Evolutionary conservation across 371 early-diverging fungal species (phyloP).

Genomic region (Mortierella sp.): DNA sequence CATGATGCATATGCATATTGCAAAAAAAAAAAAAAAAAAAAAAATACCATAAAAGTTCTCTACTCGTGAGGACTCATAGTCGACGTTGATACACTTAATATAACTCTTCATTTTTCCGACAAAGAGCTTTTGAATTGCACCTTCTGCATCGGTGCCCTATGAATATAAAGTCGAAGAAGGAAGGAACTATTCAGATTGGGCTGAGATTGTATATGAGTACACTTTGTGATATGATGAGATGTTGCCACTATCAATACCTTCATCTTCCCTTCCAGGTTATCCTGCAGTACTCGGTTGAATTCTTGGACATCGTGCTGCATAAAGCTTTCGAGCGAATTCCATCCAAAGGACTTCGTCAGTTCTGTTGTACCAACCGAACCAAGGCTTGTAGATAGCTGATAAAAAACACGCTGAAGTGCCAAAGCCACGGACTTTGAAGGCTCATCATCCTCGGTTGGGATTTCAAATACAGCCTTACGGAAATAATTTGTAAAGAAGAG

Average conservation of each 20-base stretch:
- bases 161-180: background rate
- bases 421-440: slow-evolving; percentile 88
- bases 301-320: slow-evolving; percentile 99
- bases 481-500: slow-evolving; percentile 98
- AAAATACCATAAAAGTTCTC: slow-evolving; percentile 87
- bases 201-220: too few species aligned
- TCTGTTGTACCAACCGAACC: slow-evolving; percentile 91
- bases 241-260: slow-evolving; percentile 63
- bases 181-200: background rate
- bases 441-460: slow-evolving; percentile 92
- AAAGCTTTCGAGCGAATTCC: slow-evolving; percentile 95
- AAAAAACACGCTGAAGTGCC: slow-evolving; percentile 96
- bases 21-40: too few species aligned
- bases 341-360: slow-evolving; percentile 96
- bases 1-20: background rate
- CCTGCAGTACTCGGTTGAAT: slow-evolving; percentile 96
- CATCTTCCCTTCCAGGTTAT: slow-evolving; percentile 96
- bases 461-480: slow-evolving; percentile 90
- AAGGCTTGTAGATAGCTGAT: slow-evolving; percentile 81
- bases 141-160: slow-evolving; percentile 91
- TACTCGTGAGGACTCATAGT: slow-evolving; percentile 91
- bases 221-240: background rate
- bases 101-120: slow-evolving; percentile 96
- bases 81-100: slow-evolving; percentile 94
- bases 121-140: slow-evolving; percentile 91